Percentiles rank a stretch among this genome's conserved stretches.
phyloP scores from a whole-genome alignment of 345 rosid genomes.

The Citrus mangshanensis region DNA sequence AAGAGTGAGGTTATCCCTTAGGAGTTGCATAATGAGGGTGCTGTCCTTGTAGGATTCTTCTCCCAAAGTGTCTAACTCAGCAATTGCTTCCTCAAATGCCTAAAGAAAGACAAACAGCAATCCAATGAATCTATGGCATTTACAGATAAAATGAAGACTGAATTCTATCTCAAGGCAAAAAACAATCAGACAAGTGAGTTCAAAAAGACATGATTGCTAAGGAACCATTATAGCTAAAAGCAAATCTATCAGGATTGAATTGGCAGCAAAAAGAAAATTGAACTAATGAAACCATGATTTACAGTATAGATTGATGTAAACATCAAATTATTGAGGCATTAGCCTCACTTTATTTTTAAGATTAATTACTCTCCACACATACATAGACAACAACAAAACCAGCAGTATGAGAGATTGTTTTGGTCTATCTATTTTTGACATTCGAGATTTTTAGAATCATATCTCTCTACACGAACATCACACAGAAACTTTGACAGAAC shows the following conservation, averaged over 20 bases:
- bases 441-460: neutral
- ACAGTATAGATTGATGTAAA: neutral
- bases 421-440: neutral
- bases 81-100: constrained; percentile 98
- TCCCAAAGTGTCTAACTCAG: constrained; percentile 87
- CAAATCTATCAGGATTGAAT: neutral
- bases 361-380: neutral
- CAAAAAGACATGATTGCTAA: neutral
- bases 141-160: neutral
- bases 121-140: neutral
- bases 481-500: neutral
- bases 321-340: neutral
- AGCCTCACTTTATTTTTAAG: neutral
- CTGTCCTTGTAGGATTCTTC: constrained; percentile 99
- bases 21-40: constrained; percentile 95
- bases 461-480: neutral
- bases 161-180: neutral
- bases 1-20: constrained; percentile 92
- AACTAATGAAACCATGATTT: neutral
- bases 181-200: neutral
- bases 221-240: neutral
- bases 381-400: neutral
- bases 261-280: neutral
- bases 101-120: constrained; percentile 9
- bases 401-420: neutral